These are phyloP conservation scores for Diplodia sapinea DNA, from an alignment of 2,329 filamentous ascomycete species.

Conservation along the genomic window DNA sequence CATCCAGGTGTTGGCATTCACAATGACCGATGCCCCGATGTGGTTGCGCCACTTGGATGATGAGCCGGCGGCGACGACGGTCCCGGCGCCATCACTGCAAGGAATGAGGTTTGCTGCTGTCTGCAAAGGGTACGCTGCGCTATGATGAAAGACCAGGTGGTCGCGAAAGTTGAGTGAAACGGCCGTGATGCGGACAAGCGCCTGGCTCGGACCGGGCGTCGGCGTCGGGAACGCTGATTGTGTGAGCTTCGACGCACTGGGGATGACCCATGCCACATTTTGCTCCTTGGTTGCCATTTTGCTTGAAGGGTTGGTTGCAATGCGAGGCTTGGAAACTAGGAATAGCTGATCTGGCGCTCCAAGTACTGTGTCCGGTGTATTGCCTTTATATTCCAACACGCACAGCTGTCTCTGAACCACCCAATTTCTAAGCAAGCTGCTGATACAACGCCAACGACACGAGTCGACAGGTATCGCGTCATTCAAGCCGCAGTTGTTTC, in stretches of 20 bases:
- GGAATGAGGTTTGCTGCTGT: conserved; percentile 29
- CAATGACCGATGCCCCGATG: conserved; percentile 31
- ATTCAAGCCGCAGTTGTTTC: not conserved
- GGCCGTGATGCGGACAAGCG: conserved; percentile 33
- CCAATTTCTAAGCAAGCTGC: conserved; percentile 8
- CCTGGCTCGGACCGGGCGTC: conserved; percentile 3
- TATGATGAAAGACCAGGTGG: conserved; percentile 23
- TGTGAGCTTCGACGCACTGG: not conserved
- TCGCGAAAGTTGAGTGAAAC: conserved; percentile 29
- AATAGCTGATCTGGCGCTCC: not conserved
- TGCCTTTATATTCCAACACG: not conserved
- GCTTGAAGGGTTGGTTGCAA: not conserved
- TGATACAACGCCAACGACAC: no score
- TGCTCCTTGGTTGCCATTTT: not conserved
- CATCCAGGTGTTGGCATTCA: conserved; percentile 34
- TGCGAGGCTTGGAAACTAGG: not conserved
- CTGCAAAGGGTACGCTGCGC: conserved; percentile 1
- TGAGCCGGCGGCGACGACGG: conserved; percentile 31
- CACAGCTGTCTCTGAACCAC: not conserved
- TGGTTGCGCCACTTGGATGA: conserved; percentile 29
- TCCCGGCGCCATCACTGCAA: conserved; percentile 37
- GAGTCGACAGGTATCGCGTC: not conserved
- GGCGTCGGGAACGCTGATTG: not conserved
- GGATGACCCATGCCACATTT: conserved; percentile 11
- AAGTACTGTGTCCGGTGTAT: not conserved